phyloP scores from a whole-genome alignment of 257 asterid genomes.

The Fraxinus pennsylvanica region DNA sequence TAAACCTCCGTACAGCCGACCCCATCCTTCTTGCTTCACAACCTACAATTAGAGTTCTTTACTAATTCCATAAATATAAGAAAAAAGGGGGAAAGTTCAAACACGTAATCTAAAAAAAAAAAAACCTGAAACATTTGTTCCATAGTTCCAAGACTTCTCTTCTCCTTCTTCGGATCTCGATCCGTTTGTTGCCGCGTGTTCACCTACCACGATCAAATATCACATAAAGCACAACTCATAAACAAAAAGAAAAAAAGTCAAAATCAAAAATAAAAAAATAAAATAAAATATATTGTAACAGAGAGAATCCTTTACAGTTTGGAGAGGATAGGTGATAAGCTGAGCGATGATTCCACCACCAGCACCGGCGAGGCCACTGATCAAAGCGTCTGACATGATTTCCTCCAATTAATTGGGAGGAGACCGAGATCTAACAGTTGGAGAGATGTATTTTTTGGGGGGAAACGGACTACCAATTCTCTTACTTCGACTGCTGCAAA shows the following conservation, averaged over 20 bases:
- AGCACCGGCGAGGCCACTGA: constrained; percentile 96
- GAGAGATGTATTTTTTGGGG: not conserved
- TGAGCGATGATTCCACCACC: constrained; percentile 96
- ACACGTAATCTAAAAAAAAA: not conserved
- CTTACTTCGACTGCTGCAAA: not conserved
- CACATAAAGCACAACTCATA: constrained; percentile 19
- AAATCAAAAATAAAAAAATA: constrained; percentile 9
- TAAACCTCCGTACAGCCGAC: constrained; percentile 82
- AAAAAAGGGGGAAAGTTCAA: no score
- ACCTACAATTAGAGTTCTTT: constrained; percentile 45
- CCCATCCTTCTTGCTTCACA: constrained; percentile 87
- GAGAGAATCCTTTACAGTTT: constrained; percentile 50
- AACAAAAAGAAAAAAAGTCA: not conserved
- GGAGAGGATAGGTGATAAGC: constrained; percentile 91
- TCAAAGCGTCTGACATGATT: constrained; percentile 94
- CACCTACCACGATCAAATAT: constrained; percentile 51
- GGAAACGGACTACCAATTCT: not conserved
- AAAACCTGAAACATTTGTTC: constrained; percentile 74
- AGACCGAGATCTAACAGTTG: not conserved
- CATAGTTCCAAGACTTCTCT: constrained; percentile 57
- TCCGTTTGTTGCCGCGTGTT: constrained; percentile 93
- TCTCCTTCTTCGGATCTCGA: constrained; percentile 73
- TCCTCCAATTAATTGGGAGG: not conserved
- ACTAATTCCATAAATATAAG: constrained; percentile 1
- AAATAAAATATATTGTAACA: not conserved